Evolutionary conservation across 495 filamentous ascomycete species (phyloP), one percentile per base, ranked within the genome.

Genomic region (Pyrenopolyporus hunteri): DNA sequence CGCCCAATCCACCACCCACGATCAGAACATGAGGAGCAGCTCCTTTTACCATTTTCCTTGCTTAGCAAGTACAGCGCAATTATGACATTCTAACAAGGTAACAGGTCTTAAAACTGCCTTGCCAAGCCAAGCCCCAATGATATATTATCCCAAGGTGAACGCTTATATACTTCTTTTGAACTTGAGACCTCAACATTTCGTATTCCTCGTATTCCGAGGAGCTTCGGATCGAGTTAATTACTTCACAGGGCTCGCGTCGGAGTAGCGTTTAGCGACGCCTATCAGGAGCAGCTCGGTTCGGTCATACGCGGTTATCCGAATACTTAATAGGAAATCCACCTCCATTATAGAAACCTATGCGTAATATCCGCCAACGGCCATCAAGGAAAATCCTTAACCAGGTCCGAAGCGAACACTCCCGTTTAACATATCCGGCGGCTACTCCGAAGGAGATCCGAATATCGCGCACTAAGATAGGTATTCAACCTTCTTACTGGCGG

Each of bases 1-100:
- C 83, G n/a, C 79, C 79, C 2, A 85, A 71, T 14, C 83, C 82
- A 33, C 72, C 82, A 45, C 83, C 83, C 31, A 79, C 72, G 44
- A 85, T 75, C 49, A 71, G 66, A 46, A 78, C 65, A 50, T 70
- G 70, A 5, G 50, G 59, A 7, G 36, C 22, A 7, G 36, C 22
- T n/a, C 45, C 59, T 40, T 46, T 51, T 31, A 37, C 59, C 52
- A 63, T 57, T 16, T 39, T 57, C 4, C 4, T 45, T 23, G 14
- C 6, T 22, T 50, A 1, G 6, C 14, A n/a, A 32, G 16, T 31
- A 46, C 3, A 46, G 7, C 7, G n/a, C n/a, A n/a, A 5, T 16
- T 36, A 26, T 9, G 36, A 19, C 26, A 58, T 40, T 26, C 14
- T 5, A 31, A 16, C 26, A 11, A 32, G 23, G 28, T 17, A n/a